Conservation (phyloP, 805 yeast species). For the Ogataea paradorogensis region DNA sequence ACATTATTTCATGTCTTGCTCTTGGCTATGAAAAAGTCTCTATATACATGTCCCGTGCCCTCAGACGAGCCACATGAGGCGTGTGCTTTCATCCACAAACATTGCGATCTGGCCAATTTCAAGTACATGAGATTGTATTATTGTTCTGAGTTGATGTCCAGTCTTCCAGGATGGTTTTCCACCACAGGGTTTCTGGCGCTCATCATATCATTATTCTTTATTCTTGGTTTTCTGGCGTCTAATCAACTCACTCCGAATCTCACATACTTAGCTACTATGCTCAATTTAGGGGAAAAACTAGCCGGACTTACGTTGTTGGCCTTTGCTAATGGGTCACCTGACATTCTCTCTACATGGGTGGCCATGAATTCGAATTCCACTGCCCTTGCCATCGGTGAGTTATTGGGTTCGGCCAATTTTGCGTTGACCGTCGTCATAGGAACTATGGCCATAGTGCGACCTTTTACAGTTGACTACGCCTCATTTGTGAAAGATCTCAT, state of each 20-base stretch:
- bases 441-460: conserved; percentile 41
- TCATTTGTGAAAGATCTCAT: conserved; percentile 59
- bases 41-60: conserved; percentile 4
- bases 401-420: conserved; percentile 53
- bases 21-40: conserved; percentile 1
- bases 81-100: conserved; percentile 21
- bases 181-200: conserved; percentile 11
- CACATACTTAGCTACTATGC: conserved; percentile 55
- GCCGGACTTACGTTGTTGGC: conserved; percentile 88
- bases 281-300: conserved; percentile 69
- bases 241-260: conserved; percentile 80
- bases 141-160: conserved; percentile 19
- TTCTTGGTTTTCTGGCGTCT: conserved; percentile 77
- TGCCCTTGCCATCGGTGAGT: conserved; percentile 49
- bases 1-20: conserved; percentile 1
- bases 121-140: conserved; percentile 26
- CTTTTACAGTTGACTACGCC: conserved; percentile 47
- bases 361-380: conserved; percentile 74
- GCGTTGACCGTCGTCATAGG: conserved; percentile 53
- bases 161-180: conserved; percentile 8
- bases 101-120: conserved; percentile 22
- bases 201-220: conserved; percentile 47
- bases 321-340: conserved; percentile 91
- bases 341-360: conserved; percentile 76
- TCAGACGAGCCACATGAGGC: conserved; percentile 7